These are phyloP conservation scores for Chlorella sp. DNA, from an alignment of 139 green algal species.

Conservation along the genomic window DNA sequence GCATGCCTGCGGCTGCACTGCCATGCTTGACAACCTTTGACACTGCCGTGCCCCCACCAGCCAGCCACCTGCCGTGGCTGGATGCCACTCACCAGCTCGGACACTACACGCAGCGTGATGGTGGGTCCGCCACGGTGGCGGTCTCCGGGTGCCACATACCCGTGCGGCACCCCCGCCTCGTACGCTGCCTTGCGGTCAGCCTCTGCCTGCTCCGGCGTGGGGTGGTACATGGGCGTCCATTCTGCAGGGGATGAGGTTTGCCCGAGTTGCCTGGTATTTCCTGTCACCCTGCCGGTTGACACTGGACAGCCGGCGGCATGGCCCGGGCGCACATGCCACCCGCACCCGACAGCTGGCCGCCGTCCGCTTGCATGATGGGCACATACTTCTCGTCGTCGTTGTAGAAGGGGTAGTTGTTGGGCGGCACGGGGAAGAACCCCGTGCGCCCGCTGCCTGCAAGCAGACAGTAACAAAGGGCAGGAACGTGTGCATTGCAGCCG, in stretches of 20 bases:
- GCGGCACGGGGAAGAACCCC: conserved; percentile 77
- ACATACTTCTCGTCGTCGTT: conserved; percentile 83
- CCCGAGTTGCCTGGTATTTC: no score
- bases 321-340: no score
- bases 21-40: background rate
- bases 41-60: background rate
- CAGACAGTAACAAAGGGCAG: background rate
- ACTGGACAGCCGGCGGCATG: background rate
- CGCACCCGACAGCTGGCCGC: conserved; percentile 88
- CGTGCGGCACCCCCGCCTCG: conserved; percentile 82
- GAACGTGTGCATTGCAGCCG: no score
- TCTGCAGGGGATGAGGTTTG: conserved; percentile 54
- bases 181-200: conserved; percentile 79
- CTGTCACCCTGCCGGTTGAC: no score
- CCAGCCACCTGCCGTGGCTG: background rate
- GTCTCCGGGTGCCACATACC: conserved; percentile 76
- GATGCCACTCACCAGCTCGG: conserved; percentile 69
- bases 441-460: conserved; percentile 83
- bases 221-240: conserved; percentile 89
- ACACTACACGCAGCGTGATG: conserved; percentile 78
- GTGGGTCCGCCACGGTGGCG: conserved; percentile 68
- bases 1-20: background rate
- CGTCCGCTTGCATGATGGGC: conserved; percentile 84
- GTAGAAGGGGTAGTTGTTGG: conserved; percentile 96
- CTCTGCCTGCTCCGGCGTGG: conserved; percentile 84